Evolutionary conservation across 192 early-diverging fungal genomes (phyloP), one percentile per base, ranked within the genome.

Genomic region (Coemansia sp.): DNA sequence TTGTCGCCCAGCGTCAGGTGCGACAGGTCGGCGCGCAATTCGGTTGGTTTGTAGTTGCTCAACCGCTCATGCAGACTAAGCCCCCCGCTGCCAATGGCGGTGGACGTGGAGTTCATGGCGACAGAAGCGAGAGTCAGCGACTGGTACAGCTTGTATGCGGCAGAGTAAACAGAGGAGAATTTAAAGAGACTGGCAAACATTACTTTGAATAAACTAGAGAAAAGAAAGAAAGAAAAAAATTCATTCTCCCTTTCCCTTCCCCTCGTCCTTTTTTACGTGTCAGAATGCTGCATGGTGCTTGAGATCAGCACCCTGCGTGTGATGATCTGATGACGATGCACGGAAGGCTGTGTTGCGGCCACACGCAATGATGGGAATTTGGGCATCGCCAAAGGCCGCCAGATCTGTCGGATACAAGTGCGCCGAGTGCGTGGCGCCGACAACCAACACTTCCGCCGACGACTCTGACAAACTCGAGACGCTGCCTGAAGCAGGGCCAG

Each of bases 1-100:
- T 72, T 81, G 62, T 90, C 89, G 62, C 83, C 81, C 0, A 52
- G 43, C 0, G 79, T 70, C 22, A 90, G 72, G 39, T 82, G 81
- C 33, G 81, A 82, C 3, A 90, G 76, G 61, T 88, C 83, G 18
- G 83, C 76, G 1, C 77, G 76, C 14, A 85, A 74, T 42, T 82
- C 79, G 12, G 82, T 83, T 14, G 71, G 63, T 58, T 83, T 76
- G 61, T 78, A 87, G 19, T 76, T 73, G 33, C 34, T 37, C 59
- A 86, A 60, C 18, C 84, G 80, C 15, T 83, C 41, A 52, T 54
- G 60, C 10, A 77, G 15, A 1, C 35, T 61, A 0, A 56, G 62
- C n/a, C n/a, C n/a, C n/a, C n/a, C n/a, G n/a, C n/a, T n/a, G 1
- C 53, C 63, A 14, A 27, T 64, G 19, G 10, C 27, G 7, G 60